Conservation (phyloP, 2,329 filamentous ascomycete genomes). For the Fusarium oxysporum region DNA sequence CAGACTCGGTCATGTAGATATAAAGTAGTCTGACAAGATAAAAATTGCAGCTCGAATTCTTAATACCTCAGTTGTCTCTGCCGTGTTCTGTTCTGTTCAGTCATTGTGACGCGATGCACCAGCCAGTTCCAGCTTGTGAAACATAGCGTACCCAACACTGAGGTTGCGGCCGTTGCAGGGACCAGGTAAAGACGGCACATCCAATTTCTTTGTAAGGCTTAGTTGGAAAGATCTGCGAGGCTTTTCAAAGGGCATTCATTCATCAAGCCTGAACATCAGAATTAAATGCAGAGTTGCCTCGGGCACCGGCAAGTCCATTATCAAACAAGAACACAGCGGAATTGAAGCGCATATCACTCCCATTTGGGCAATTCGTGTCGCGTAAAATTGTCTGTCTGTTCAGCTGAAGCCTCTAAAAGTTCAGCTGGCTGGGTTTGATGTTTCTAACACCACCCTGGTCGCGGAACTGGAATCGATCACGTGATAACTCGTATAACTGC, state of each 20-base stretch:
- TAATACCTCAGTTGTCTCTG: neutral
- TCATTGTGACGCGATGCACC: conserved; percentile 3
- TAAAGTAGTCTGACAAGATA: conserved; percentile 18
- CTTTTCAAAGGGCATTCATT: neutral
- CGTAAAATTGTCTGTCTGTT: conserved; percentile 7
- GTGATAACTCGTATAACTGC: neutral
- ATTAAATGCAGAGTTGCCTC: neutral
- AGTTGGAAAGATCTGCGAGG: conserved; percentile 7
- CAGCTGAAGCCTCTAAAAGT: conserved; percentile 27
- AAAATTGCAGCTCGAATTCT: conserved; percentile 15
- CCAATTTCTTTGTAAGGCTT: conserved; percentile 5
- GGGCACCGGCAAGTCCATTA: neutral
- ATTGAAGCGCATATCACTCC: conserved; percentile 15
- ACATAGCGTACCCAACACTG: neutral
- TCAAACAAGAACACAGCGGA: conserved; percentile 19
- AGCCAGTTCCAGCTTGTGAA: conserved; percentile 10
- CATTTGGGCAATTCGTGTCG: conserved; percentile 38
- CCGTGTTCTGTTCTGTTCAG: neutral
- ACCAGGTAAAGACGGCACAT: neutral
- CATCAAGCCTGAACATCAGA: neutral
- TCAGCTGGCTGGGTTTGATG: conserved; percentile 8
- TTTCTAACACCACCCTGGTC: conserved; percentile 6
- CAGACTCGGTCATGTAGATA: conserved; percentile 17
- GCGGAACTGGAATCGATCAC: neutral
- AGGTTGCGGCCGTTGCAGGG: conserved; percentile 15